Conservation (phyloP, 305 asterid genomes). For the Fraxinus ornus region DNA sequence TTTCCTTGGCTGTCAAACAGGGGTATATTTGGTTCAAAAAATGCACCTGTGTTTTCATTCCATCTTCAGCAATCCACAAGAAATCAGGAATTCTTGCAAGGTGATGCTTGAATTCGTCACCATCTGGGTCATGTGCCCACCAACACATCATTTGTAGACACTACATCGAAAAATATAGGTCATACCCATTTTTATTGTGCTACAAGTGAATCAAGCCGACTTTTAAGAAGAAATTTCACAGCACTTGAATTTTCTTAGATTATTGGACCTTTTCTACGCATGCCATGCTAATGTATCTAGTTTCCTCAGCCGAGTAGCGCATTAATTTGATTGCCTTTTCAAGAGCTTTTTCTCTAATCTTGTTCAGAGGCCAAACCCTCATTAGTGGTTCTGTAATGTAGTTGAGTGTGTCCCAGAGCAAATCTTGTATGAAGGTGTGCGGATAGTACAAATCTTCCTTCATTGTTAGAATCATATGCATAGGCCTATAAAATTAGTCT, state of each 20-base stretch:
- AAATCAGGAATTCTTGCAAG: constrained; percentile 75
- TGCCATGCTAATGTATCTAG: constrained; percentile 60
- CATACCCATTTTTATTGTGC: background rate
- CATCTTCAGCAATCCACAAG: constrained; percentile 86
- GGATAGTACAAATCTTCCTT: constrained; percentile 79
- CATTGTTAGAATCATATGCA: constrained; percentile 21
- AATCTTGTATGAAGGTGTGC: constrained; percentile 58
- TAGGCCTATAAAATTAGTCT: background rate
- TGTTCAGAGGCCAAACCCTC: constrained; percentile 66
- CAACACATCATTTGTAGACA: constrained; percentile 79
- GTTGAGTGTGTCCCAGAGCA: constrained; percentile 66
- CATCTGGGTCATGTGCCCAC: constrained; percentile 70
- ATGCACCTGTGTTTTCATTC: constrained; percentile 74
- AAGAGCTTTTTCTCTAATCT: constrained; percentile 59
- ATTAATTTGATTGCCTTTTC: constrained; percentile 51
- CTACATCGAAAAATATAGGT: background rate
- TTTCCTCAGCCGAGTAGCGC: constrained; percentile 64
- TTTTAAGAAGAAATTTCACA: no score
- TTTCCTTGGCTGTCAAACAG: no score
- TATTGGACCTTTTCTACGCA: constrained; percentile 53
- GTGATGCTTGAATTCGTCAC: constrained; percentile 67
- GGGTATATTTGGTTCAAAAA: background rate
- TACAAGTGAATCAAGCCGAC: no score
- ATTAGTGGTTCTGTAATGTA: constrained; percentile 61
- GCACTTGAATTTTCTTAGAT: background rate